Conservation (phyloP, 2,329 filamentous ascomycete genomes). For the Trichothecium roseum region DNA sequence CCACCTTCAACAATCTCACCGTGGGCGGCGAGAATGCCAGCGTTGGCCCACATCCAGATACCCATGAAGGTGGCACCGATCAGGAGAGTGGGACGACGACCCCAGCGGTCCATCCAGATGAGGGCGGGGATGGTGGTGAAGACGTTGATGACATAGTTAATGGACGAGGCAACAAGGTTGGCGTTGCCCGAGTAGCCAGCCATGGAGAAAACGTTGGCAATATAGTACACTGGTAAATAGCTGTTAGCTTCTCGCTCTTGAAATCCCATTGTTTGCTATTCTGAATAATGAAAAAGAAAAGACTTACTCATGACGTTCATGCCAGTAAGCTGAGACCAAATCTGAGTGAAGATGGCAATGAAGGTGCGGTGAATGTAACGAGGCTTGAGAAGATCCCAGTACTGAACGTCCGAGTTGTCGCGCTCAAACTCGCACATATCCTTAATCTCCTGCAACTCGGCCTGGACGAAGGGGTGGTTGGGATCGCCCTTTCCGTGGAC, state of each 20-base stretch:
- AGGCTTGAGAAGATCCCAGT: conserved; percentile 63
- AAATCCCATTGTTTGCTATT: not conserved
- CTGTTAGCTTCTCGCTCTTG: not conserved
- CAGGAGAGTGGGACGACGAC: conserved; percentile 59
- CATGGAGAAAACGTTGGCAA: conserved; percentile 31
- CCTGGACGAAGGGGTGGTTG: conserved; percentile 53
- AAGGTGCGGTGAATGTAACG: conserved; percentile 45
- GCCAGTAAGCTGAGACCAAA: conserved; percentile 46
- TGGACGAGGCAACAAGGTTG: conserved; percentile 42
- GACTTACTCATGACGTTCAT: conserved; percentile 47
- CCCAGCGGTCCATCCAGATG: conserved; percentile 64
- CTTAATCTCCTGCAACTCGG: conserved; percentile 63
- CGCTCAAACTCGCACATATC: conserved; percentile 66
- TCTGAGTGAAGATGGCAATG: conserved; percentile 40
- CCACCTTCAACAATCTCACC: conserved; percentile 29
- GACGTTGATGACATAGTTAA: conserved; percentile 66
- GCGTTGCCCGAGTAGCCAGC: conserved; percentile 31
- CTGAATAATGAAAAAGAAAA: not conserved
- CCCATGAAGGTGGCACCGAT: conserved; percentile 57
- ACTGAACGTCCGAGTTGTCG: conserved; percentile 56
- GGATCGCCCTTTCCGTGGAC: conserved; percentile 58
- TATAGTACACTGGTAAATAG: conserved; percentile 47
- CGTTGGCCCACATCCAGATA: conserved; percentile 45
- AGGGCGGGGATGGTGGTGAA: conserved; percentile 68
- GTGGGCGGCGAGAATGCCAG: conserved; percentile 37